Base-by-base conservation (phyloP, 1,139 yeast genomes). In the Taphrina betulina region DNA sequence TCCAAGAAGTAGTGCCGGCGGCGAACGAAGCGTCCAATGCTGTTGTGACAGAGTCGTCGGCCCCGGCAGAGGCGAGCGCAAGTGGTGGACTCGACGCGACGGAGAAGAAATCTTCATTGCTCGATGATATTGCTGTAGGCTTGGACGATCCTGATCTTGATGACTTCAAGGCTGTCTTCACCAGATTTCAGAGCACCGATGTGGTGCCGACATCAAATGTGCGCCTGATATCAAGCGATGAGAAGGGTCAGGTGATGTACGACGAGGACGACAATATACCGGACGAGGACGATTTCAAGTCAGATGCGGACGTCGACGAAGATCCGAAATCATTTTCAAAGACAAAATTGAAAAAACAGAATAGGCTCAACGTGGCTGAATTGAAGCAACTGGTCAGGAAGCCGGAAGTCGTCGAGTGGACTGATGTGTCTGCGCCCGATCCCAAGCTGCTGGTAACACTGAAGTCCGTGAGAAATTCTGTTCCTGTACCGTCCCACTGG, bases 401-500 rank as follows among this genome's bases (percentile, higher is more conserved):
- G 35, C 96, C 97, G 0, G 89, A 86, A 59, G 67, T 83, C 2
- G 84, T 92, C 0, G 95, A 89, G 62, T 85, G 95, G 94, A 78
- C 74, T 63, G 98, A 92, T 68, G 83, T 82, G 1, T 94, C 90
- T 70, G 85, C 97, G 0, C 76, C 75, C 2, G 94, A 88, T 65
- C 96, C 98, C 0, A 71, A 73, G 52, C 68, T 89, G 23, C 73
- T 82, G 14, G 80, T 86, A 0, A 72, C 77, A 12, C 69, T 92
- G 57, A 92, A 90, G 66, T 73, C 84, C 0, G 73, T 75, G 40
- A 81, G 81, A 46, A 87, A 88, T 62, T 76, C 74, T 1, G 82
- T 90, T 0, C 87, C 82, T 1, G 89, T 90, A 0, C 97, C 98
- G 0, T 68, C 71, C 0, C 95, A 89, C 67, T 92, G 98, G 98